These are phyloP conservation scores for Conticribra weissflogii DNA, from an alignment of 108 stramenopile species.

Conservation along the genomic window DNA sequence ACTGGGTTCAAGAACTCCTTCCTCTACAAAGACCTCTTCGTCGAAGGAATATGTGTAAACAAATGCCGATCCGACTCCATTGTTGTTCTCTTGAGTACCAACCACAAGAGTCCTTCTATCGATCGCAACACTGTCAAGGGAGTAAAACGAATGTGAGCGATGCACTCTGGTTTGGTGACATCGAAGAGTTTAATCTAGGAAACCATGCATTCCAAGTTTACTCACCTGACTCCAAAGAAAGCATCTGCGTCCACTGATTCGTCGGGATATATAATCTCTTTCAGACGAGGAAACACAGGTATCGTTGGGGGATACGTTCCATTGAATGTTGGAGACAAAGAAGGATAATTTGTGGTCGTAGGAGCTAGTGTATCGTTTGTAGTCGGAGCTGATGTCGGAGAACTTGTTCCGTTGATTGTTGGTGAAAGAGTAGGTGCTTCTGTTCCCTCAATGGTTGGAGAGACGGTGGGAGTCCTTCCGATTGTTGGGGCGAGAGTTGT, in stretches of 20 bases:
- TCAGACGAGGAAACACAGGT: constrained; percentile 11
- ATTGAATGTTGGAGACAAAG: neutral
- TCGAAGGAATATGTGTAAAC: constrained; percentile 25
- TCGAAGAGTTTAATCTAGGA: neutral
- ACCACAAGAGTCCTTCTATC: constrained; percentile 29
- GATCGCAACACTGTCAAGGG: constrained; percentile 17
- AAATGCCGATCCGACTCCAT: constrained; percentile 14
- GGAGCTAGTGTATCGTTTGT: neutral
- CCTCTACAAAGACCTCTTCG: constrained; percentile 3
- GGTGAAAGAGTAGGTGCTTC: neutral
- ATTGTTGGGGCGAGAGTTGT: constrained; percentile 3
- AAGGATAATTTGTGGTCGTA: neutral
- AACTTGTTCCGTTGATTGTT: neutral
- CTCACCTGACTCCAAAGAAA: constrained; percentile 20
- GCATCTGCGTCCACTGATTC: neutral
- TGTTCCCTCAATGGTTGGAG: constrained; percentile 3
- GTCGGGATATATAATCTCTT: constrained; percentile 7
- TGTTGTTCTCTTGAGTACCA: constrained; percentile 23
- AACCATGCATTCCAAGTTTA: neutral
- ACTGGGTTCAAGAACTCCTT: constrained; percentile 18
- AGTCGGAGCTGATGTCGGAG: constrained; percentile 4
- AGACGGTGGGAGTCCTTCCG: neutral
- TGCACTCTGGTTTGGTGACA: neutral
- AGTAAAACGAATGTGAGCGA: neutral
- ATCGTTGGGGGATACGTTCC: neutral